Conservation (phyloP, 208 protist genomes). For the Spongospora subterranea region DNA sequence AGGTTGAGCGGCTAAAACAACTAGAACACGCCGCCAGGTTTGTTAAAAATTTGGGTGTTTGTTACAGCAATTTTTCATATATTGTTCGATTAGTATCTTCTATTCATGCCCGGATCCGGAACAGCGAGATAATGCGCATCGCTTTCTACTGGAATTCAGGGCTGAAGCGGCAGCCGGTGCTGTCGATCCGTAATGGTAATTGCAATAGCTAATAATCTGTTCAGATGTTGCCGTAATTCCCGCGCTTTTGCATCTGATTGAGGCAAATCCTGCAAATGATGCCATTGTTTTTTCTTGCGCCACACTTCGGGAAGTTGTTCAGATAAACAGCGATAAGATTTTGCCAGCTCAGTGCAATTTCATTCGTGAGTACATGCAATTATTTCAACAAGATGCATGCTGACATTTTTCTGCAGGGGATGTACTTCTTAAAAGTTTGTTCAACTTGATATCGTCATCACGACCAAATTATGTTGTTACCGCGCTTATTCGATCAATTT, state of each 20-base stretch:
- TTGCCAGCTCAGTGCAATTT: slow-evolving; percentile 1
- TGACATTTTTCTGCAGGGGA: not conserved
- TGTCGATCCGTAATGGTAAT: not conserved
- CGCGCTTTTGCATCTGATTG: slow-evolving; percentile 22
- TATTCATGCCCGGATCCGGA: slow-evolving; percentile 45
- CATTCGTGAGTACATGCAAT: not conserved
- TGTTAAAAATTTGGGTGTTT: not conserved
- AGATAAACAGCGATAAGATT: slow-evolving; percentile 43
- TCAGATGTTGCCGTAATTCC: not conserved
- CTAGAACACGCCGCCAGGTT: slow-evolving; percentile 35
- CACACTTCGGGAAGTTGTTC: slow-evolving; percentile 5
- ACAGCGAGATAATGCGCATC: not conserved
- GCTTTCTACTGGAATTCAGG: slow-evolving; percentile 22
- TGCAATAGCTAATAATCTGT: not conserved
- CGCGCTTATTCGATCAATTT: slow-evolving; percentile 1
- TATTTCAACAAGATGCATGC: not conserved
- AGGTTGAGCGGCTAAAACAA: slow-evolving; percentile 38
- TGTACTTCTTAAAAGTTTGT: not conserved
- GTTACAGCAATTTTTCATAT: not conserved
- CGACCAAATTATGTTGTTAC: slow-evolving; percentile 32
- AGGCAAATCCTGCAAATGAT: not conserved
- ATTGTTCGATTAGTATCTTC: not conserved
- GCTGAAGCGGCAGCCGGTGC: slow-evolving; percentile 14
- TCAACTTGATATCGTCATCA: slow-evolving; percentile 3
- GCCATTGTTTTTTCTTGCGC: slow-evolving; percentile 47